Base-by-base conservation (phyloP, 768 basidiomycete genomes). In the Pleurotus cornucopiae region DNA sequence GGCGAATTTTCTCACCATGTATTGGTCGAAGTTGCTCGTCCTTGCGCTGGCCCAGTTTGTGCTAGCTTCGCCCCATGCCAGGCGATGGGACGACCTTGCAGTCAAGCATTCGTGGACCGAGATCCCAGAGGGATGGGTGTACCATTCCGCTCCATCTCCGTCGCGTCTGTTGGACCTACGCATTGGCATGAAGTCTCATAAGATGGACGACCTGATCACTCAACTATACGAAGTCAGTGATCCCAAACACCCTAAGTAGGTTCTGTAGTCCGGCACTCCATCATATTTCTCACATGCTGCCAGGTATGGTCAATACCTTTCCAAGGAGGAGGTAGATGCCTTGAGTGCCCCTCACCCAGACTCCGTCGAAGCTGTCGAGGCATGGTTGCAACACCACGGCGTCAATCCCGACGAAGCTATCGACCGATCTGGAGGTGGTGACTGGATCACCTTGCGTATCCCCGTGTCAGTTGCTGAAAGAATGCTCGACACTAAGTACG, bases 381-480 rank as follows among this genome's bases (percentile, higher is more conserved):
- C 78, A 49, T 91, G 89, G 88, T 71, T 90, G 3, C 67, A 69
- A 0, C 70, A 74, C 0, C 75, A 85, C 55, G 85, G 81, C 16
- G 72, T 90, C 49, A 60, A 67, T 16, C 74, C 79, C 25, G 67
- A 72, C 25, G 72, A 76, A 54, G 61, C 68, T 23, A 59, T 82
- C 20, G 57, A 66, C 47, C 79, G 79, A 7, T 86, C 88, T 12
- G 72, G 83, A 6, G 85, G 82, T 0, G 71, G 76, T 20, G 88
- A 89, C 60, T 91, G 86, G 89, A 69, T 89, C 7, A 81, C 77
- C 1, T 62, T 88, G 53, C 76, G 63, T n/a, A 70, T 89, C 13
- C 79, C 86, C 0, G 75, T 90, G 25, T 55, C 68, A 38, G 59
- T 80, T 14, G 86, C 79, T 0, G 88, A 90, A 66, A 69, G 80